Evolutionary conservation across 1,139 yeast genomes (phyloP), one percentile per base, ranked within the genome.

Genomic region (Yamadazyma triangularis): DNA sequence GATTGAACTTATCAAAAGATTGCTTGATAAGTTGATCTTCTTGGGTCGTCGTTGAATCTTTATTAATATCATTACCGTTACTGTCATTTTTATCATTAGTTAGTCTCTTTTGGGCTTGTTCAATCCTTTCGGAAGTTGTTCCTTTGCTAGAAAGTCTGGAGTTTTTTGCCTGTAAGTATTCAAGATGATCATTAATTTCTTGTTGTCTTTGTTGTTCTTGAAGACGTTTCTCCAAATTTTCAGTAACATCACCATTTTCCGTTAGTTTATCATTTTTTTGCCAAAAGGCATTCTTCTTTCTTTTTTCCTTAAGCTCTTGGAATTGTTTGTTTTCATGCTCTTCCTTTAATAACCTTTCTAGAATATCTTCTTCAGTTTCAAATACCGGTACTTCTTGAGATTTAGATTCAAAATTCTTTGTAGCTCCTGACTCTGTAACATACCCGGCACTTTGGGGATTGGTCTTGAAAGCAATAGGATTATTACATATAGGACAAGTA

Each of bases 361-460:
- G 59, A 14, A 89, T 69, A 34, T 85, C 82, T 26, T 86, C 96
- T 34, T 81, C 71, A 0, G 83, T 75, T 51, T 87, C 96, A 11
- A 59, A 59, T 26, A 56, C 64, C 14, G 51, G 50, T 11, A 61
- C 64, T 21, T 61, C 58, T 11, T 33, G 30, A 46, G 51, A 27
- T 60, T 55, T 50, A 1, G 79, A 72, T 39, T 82, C 89, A 45
- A 73, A 79, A 53, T 83, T 84, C 30, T 88, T 68, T 26, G 74
- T 79, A 0, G 94, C 95, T 0, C 96, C 97, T 8, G 64, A 56
- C 39, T 83, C 95, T 33, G 88, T 77, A 9, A 72, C 73, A 51
- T 83, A 89, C 39, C 86, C 95, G 1, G 89, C 80, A 37, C 77
- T 78, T 52, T 83, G 81, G 0, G 96, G 96, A 51, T 86, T 94